Conservation (phyloP, 805 yeast species). For the Blastobotrys terrestris region DNA sequence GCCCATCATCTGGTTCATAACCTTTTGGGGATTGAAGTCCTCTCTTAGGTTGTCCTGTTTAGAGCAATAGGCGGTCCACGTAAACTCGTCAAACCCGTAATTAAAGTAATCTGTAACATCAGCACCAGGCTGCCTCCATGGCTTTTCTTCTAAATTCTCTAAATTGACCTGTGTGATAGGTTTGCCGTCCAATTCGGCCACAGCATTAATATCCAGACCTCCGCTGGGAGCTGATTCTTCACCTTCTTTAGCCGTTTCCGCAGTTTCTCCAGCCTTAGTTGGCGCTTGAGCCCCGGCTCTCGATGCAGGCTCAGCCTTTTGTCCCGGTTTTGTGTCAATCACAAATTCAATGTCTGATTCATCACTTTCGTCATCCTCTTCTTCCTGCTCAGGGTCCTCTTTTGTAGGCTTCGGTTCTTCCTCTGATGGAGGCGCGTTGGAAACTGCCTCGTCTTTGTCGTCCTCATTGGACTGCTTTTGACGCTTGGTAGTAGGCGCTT, state of each 20-base stretch:
- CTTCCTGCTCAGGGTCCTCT: constrained; percentile 29
- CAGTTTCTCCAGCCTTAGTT: constrained; percentile 18
- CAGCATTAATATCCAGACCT: constrained; percentile 60
- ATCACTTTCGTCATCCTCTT: constrained; percentile 43
- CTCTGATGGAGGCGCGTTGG: not conserved
- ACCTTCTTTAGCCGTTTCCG: constrained; percentile 20
- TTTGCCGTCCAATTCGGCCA: constrained; percentile 70
- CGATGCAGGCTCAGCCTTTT: constrained; percentile 6
- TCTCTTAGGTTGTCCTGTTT: constrained; percentile 79
- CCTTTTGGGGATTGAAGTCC: constrained; percentile 76
- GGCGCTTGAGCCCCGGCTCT: constrained; percentile 7
- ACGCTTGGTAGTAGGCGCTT: constrained; percentile 33
- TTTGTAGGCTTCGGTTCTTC: constrained; percentile 1
- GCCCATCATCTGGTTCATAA: constrained; percentile 36
- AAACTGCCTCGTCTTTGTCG: constrained; percentile 18
- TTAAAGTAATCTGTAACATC: constrained; percentile 92
- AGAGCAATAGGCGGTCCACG: constrained; percentile 89
- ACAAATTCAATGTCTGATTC: constrained; percentile 70
- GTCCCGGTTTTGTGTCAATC: constrained; percentile 43
- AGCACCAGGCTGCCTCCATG: constrained; percentile 98
- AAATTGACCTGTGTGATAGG: constrained; percentile 78
- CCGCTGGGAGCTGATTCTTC: constrained; percentile 1
- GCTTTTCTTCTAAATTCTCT: constrained; percentile 82
- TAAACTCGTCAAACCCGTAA: constrained; percentile 91
- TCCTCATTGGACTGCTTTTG: constrained; percentile 18